A percentile compares a stretch with the other conserved stretches of the same genome.
Evolutionary conservation across 1,139 yeast genomes (phyloP).

Genomic region (Candida buenavistaensis): DNA sequence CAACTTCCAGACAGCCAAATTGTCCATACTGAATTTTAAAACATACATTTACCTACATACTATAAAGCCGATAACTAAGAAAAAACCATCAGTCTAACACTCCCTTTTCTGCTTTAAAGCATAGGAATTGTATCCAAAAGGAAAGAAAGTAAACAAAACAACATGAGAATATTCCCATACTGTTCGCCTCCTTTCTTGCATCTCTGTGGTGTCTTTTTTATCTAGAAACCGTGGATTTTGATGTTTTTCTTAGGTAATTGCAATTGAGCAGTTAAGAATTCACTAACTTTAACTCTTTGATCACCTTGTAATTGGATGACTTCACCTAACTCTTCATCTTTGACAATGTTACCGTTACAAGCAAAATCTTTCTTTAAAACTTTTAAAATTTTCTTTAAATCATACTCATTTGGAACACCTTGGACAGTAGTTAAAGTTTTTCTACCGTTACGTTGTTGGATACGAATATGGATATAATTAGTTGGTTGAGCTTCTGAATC

Average conservation of each 20-base stretch:
- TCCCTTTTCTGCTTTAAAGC: no score
- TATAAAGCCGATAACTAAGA: no score
- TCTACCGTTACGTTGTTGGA: constrained; percentile 99
- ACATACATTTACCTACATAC: no score
- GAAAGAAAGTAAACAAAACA: no score
- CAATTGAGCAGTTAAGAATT: constrained; percentile 83
- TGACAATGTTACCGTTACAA: constrained; percentile 97
- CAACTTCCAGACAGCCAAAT: no score
- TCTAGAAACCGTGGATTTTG: constrained; percentile 95
- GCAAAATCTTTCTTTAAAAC: constrained; percentile 97
- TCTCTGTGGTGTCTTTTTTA: background rate
- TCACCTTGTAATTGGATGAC: constrained; percentile 98
- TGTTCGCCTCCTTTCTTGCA: background rate
- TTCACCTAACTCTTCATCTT: constrained; percentile 94
- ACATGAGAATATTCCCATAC: no score
- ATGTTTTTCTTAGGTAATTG: constrained; percentile 93
- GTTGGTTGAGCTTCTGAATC: constrained; percentile 97
- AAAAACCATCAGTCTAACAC: no score
- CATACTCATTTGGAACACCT: constrained; percentile 95
- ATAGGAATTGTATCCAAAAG: no score
- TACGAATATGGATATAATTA: constrained; percentile 96
- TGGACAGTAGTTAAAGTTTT: constrained; percentile 98
- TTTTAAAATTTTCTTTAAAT: constrained; percentile 88
- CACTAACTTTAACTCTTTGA: constrained; percentile 95
- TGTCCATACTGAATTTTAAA: no score